Percentiles rank a stretch among this genome's conserved stretches.
Evolutionary conservation across 2,329 filamentous ascomycete genomes (phyloP).

Genomic region (Xylaria sp.): DNA sequence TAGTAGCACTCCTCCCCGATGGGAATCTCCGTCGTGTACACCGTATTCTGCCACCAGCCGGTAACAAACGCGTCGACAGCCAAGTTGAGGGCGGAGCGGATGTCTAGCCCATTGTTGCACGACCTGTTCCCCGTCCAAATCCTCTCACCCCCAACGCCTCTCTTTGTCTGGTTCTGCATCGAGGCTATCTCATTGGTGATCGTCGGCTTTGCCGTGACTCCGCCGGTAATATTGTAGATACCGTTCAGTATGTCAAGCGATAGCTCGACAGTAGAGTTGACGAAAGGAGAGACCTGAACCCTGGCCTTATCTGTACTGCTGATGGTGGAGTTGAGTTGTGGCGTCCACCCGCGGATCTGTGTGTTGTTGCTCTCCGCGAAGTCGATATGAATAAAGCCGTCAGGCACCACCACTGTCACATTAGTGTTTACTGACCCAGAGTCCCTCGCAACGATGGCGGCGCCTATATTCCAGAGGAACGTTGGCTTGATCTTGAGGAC

Average conservation of each 20-base stretch:
- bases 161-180: slow-evolving; percentile 31
- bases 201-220: slow-evolving; percentile 41
- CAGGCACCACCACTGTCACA: slow-evolving; percentile 37
- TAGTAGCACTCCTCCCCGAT: slow-evolving; percentile 35
- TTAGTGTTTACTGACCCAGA: slow-evolving; percentile 37
- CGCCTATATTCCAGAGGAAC: slow-evolving; percentile 42
- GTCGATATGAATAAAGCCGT: slow-evolving; percentile 45
- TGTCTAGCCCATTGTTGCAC: slow-evolving; percentile 31
- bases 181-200: slow-evolving; percentile 41
- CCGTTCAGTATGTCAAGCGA: slow-evolving; percentile 41
- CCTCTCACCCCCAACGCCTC: slow-evolving; percentile 13
- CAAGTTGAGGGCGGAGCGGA: slow-evolving; percentile 35
- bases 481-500: slow-evolving; percentile 43
- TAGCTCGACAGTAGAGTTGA: slow-evolving; percentile 44
- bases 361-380: slow-evolving; percentile 37
- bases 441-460: slow-evolving; percentile 40
- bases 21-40: slow-evolving; percentile 33
- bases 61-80: slow-evolving; percentile 34
- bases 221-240: slow-evolving; percentile 42
- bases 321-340: slow-evolving; percentile 38
- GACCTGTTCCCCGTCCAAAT: slow-evolving; percentile 22
- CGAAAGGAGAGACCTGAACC: slow-evolving; percentile 38
- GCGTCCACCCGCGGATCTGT: slow-evolving; percentile 40
- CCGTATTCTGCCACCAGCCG: slow-evolving; percentile 26
- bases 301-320: slow-evolving; percentile 38